Base-by-base conservation (phyloP, 1,284 basidiomycete genomes). In the Hymenochaete sp. region DNA sequence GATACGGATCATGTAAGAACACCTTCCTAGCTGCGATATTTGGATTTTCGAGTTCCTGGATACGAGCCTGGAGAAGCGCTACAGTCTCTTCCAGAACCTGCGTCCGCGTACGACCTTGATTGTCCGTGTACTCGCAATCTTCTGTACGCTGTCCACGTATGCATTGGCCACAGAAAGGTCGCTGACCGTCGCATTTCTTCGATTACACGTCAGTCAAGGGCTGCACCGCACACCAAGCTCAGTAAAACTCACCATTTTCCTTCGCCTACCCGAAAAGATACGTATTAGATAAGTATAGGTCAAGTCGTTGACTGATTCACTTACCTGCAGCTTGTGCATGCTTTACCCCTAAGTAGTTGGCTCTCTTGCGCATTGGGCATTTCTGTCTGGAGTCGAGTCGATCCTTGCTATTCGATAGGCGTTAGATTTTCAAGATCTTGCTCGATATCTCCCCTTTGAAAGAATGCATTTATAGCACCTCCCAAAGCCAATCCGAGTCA, bases 111-210 rank as follows among this genome's bases (percentile, higher is more conserved):
- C 49, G 40, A 3, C 49, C 49, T 44, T 50, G 49, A 9, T 38
- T 46, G 18, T 50, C 45, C 13, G 49, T 50, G 33, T 50, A 50
- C 24, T 50, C 45, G 33, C 49, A 50, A 21, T 50, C 46, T 7
- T 38, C 28, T 4, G 44, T 44, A 2, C 41, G 31, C 8, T 27
- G 33, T 2, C 36, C 35, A 22, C 33, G 19, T 5, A 28, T 21
- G 24, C 49, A 50, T n/a, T 48, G 49, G 18, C 45, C 49, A 39
- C 49, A 50, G 26, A 43, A 47, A 9, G 49, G 49, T 14, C 49
- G 39, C 6, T 21, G 45, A 11, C 49, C 49, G 28, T 50, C 45
- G 36, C 49, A 50, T 39, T 39, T 46, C 49, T 50, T n/a, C n/a
- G n/a, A 40, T 3, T 14, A 27, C 2, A 22, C 14, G 13, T 37